phyloP scores from a whole-genome alignment of 2,329 filamentous ascomycete species.

The Cercospora citrullina region DNA sequence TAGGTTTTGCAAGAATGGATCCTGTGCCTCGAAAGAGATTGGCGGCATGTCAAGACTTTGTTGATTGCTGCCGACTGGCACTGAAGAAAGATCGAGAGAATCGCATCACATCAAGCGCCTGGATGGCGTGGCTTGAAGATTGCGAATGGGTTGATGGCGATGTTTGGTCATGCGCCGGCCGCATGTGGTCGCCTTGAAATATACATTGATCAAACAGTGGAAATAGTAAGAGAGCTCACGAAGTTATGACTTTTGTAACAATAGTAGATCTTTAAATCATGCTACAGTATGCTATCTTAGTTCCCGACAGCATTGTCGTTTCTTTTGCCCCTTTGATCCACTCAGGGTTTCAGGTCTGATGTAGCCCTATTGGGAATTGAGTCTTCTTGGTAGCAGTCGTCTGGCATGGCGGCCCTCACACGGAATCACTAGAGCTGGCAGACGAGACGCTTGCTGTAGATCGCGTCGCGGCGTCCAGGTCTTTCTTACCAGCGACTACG shows the following conservation, averaged over 20 bases:
- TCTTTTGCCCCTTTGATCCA: neutral
- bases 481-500: slow-evolving; percentile 36
- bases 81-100: slow-evolving; percentile 40
- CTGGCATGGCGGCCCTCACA: neutral
- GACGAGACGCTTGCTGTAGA: slow-evolving; percentile 35
- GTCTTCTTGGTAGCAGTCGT: too few species aligned
- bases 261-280: neutral
- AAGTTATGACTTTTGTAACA: neutral
- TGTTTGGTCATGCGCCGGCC: neutral
- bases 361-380: neutral
- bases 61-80: slow-evolving; percentile 43
- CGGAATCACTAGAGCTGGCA: slow-evolving; percentile 19
- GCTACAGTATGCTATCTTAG: neutral
- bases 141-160: slow-evolving; percentile 22
- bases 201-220: neutral
- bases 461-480: slow-evolving; percentile 24
- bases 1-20: slow-evolving; percentile 44
- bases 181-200: neutral
- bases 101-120: slow-evolving; percentile 33
- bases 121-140: slow-evolving; percentile 37
- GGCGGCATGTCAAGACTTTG: slow-evolving; percentile 37
- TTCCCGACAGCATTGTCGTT: neutral
- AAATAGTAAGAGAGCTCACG: neutral
- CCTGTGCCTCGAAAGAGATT: slow-evolving; percentile 36
- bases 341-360: neutral